Percentiles rank a stretch among this genome's conserved stretches.
phyloP scores from a whole-genome alignment of 495 filamentous ascomycete genomes.

The Daldinia bambusicola region DNA sequence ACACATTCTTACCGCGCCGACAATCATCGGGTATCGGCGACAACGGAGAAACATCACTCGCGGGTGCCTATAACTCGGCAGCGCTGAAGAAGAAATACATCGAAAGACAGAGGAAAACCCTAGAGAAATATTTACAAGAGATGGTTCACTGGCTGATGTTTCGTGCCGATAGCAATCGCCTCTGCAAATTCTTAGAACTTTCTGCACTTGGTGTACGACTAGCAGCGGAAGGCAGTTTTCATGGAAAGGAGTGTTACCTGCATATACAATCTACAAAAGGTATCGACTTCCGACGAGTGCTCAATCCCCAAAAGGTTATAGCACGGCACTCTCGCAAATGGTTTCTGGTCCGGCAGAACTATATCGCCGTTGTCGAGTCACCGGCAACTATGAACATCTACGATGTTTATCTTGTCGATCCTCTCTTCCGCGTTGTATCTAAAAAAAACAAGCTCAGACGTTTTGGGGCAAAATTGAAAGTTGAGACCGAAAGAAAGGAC shows the following conservation, averaged over 20 bases:
- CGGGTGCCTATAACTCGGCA: constrained; percentile 44
- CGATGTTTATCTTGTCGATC: constrained; percentile 94
- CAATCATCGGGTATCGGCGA: constrained; percentile 54
- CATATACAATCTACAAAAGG: constrained; percentile 92
- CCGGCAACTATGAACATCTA: constrained; percentile 99
- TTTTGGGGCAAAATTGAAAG: constrained; percentile 68
- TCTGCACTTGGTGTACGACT: constrained; percentile 95
- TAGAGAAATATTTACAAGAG: constrained; percentile 92
- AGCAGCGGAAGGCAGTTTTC: constrained; percentile 94
- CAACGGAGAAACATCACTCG: constrained; percentile 44
- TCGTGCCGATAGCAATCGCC: constrained; percentile 90
- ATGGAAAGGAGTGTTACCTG: constrained; percentile 96
- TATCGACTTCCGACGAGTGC: constrained; percentile 84
- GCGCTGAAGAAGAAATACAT: constrained; percentile 60
- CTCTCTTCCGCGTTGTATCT: constrained; percentile 80
- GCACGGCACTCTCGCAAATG: constrained; percentile 90
- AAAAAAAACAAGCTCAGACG: constrained; percentile 76
- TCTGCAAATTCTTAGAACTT: constrained; percentile 96
- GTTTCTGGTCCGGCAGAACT: constrained; percentile 98
- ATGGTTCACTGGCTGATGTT: constrained; percentile 97
- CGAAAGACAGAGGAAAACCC: constrained; percentile 79
- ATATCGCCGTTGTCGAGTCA: constrained; percentile 96
- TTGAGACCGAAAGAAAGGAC: constrained; percentile 43
- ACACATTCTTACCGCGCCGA: constrained; percentile 60
- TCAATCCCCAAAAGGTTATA: constrained; percentile 78